A percentile compares a stretch with the other conserved stretches of the same genome.
Evolutionary conservation across 306 rosid genomes (phyloP).

Genomic region (Clitoria ternatea): DNA sequence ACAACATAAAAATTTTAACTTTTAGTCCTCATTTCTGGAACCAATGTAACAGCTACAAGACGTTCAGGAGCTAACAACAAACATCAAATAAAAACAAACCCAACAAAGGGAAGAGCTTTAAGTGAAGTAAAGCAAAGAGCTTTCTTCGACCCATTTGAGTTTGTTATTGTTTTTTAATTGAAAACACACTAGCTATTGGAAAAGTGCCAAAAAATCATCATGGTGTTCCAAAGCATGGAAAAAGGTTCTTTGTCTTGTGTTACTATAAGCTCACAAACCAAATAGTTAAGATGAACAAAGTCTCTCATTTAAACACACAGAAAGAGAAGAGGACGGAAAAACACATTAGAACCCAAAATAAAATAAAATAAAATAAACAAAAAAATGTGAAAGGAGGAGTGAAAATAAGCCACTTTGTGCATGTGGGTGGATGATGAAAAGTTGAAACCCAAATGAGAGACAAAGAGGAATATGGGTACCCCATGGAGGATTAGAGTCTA

Average conservation of each 20-base stretch:
- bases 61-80: neutral
- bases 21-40: neutral
- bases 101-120: neutral
- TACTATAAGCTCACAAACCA: neutral
- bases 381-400: conserved; percentile 1
- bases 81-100: neutral
- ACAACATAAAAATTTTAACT: conserved; percentile 15
- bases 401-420: neutral
- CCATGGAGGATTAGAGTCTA: conserved; percentile 88
- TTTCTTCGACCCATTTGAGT: neutral
- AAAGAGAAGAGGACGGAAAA: neutral
- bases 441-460: neutral
- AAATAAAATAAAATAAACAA: neutral
- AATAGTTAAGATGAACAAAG: neutral
- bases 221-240: neutral
- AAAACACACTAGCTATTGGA: neutral
- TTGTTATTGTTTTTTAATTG: conserved; percentile 7
- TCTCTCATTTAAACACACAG: neutral
- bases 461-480: conserved; percentile 38
- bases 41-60: neutral
- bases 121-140: neutral
- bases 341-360: neutral
- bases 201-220: neutral
- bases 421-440: neutral
- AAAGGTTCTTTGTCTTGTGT: neutral